phyloP scores from a whole-genome alignment of 345 rosid genomes.

The Barbarea vulgaris region DNA sequence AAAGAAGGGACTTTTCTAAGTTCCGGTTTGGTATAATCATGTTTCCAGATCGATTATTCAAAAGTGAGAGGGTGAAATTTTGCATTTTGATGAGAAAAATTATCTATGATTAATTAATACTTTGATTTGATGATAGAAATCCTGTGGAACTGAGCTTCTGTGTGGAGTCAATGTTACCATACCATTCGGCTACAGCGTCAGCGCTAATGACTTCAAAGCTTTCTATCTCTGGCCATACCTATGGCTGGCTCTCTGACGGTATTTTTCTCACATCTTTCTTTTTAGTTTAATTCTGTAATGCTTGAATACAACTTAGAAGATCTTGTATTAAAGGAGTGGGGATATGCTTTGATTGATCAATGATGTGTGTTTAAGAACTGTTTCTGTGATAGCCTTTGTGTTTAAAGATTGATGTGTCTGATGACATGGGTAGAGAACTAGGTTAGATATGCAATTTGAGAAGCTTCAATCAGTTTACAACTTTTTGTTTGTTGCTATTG shows the following conservation, averaged over 20 bases:
- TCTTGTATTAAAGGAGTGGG: not conserved
- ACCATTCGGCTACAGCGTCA: slow-evolving; percentile 86
- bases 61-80: not conserved
- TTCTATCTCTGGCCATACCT: slow-evolving; percentile 57
- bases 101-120: not conserved
- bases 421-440: not conserved
- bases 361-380: slow-evolving; percentile 7
- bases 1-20: slow-evolving; percentile 2
- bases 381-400: slow-evolving; percentile 11
- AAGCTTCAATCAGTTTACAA: not conserved
- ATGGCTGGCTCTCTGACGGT: slow-evolving; percentile 86
- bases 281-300: not conserved
- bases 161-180: slow-evolving; percentile 84
- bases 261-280: slow-evolving; percentile 16
- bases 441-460: slow-evolving; percentile 7
- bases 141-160: slow-evolving; percentile 76
- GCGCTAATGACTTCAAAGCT: slow-evolving; percentile 93
- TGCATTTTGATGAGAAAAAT: not conserved
- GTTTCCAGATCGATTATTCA: no score
- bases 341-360: slow-evolving; percentile 14
- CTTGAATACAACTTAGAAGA: not conserved
- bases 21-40: no score
- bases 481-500: slow-evolving; percentile 4
- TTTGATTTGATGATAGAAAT: slow-evolving; percentile 20
- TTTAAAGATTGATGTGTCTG: slow-evolving; percentile 5